A percentile compares a stretch with the other conserved stretches of the same genome.
Evolutionary conservation across 2,329 filamentous ascomycete genomes (phyloP).

Genomic region (Podosphaera xanthii): DNA sequence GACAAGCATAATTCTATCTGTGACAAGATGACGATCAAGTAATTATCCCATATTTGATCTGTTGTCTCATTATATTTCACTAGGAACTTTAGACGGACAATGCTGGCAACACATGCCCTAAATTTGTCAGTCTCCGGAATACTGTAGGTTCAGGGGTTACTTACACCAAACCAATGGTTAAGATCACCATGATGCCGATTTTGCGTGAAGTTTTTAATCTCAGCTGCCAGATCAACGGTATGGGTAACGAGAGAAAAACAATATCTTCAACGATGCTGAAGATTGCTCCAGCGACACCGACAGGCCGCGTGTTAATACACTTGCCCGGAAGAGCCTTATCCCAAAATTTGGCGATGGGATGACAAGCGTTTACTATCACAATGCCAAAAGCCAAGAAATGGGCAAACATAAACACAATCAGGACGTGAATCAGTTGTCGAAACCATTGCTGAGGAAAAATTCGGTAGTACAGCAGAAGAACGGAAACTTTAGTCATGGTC

Average conservation of each 20-base stretch:
- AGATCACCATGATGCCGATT: not conserved
- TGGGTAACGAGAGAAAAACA: not conserved
- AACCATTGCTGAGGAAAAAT: not conserved
- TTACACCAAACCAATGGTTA: not conserved
- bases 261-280: conserved; percentile 1
- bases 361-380: not conserved
- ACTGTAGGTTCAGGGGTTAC: not conserved
- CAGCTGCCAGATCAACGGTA: not conserved
- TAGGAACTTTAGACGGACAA: not conserved
- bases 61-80: not conserved
- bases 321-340: not conserved
- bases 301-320: not conserved
- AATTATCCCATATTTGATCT: conserved; percentile 1
- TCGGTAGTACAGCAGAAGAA: not conserved
- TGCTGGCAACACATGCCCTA: not conserved
- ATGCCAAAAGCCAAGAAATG: not conserved
- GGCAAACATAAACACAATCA: not conserved
- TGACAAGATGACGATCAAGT: not conserved
- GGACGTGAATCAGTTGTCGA: not conserved
- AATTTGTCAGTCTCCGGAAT: not conserved
- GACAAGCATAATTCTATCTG: not conserved
- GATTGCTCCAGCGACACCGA: not conserved
- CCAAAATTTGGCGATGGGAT: not conserved
- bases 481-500: not conserved
- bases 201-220: not conserved